These are phyloP conservation scores for Penicillium brasilianum DNA, from an alignment of 2,329 filamentous ascomycete species.

Conservation along the genomic window DNA sequence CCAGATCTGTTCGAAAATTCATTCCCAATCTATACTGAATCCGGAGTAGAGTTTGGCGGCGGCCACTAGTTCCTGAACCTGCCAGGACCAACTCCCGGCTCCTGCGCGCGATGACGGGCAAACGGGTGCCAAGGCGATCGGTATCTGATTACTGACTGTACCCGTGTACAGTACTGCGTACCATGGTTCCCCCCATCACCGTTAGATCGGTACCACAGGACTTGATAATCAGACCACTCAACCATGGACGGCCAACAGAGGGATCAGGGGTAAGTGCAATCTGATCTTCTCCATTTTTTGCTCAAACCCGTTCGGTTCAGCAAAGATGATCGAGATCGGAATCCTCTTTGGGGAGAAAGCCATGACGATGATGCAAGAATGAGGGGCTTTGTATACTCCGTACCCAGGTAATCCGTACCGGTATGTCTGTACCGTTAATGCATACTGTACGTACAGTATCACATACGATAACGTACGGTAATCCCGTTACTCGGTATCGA, in stretches of 20 bases:
- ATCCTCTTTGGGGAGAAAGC: background rate
- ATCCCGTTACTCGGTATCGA: conserved; percentile 7
- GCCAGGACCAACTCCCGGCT: conserved; percentile 23
- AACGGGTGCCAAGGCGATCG: conserved; percentile 21
- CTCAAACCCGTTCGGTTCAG: background rate
- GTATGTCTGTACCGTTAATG: background rate
- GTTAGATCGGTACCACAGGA: background rate
- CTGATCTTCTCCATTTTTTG: background rate
- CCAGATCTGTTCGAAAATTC: no score
- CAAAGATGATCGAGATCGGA: background rate
- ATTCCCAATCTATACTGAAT: background rate
- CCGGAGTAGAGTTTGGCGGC: conserved; percentile 15
- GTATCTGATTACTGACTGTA: background rate
- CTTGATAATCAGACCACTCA: background rate
- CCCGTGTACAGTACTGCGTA: background rate
- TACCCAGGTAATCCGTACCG: background rate
- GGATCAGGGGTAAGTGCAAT: background rate
- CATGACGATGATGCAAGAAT: background rate
- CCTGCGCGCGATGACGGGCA: conserved; percentile 19
- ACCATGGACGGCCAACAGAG: background rate
- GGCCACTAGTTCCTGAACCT: conserved; percentile 20
- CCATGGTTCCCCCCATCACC: background rate
- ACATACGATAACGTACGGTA: no score
- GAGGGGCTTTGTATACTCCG: background rate
- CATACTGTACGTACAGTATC: background rate